Conservation (phyloP, 495 filamentous ascomycete genomes). For the Xylaria castorea region DNA sequence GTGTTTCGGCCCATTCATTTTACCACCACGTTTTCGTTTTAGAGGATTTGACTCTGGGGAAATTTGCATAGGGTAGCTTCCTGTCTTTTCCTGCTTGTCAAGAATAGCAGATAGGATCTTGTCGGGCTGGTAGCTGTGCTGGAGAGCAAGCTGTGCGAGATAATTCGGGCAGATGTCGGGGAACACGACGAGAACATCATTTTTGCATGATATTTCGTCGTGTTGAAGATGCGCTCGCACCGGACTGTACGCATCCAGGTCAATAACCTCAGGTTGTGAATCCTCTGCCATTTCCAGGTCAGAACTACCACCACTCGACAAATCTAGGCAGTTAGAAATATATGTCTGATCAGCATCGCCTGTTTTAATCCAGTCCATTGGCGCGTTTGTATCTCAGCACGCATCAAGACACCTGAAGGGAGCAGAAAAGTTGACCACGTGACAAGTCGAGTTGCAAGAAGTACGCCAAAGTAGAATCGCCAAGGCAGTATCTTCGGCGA, state of each 20-base stretch:
- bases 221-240: not conserved
- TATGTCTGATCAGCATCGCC: not conserved
- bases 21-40: conserved; percentile 47
- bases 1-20: not conserved
- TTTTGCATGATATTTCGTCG: conserved; percentile 30
- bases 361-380: conserved; percentile 6
- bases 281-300: not conserved
- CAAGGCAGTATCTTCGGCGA: not conserved
- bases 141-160: conserved; percentile 26
- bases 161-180: conserved; percentile 50
- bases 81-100: conserved; percentile 43
- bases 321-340: not conserved
- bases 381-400: not conserved
- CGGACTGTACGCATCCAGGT: conserved; percentile 2
- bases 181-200: conserved; percentile 41
- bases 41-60: conserved; percentile 13
- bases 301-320: not conserved
- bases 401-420: not conserved
- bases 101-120: conserved; percentile 38
- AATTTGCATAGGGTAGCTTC: conserved; percentile 40
- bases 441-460: not conserved
- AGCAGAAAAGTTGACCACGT: not conserved
- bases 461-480: not conserved
- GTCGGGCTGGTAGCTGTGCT: conserved; percentile 31
- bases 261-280: not conserved